These are phyloP conservation scores for Orbilia oligospora DNA, from an alignment of 2,329 filamentous ascomycete species.

Conservation along the genomic window DNA sequence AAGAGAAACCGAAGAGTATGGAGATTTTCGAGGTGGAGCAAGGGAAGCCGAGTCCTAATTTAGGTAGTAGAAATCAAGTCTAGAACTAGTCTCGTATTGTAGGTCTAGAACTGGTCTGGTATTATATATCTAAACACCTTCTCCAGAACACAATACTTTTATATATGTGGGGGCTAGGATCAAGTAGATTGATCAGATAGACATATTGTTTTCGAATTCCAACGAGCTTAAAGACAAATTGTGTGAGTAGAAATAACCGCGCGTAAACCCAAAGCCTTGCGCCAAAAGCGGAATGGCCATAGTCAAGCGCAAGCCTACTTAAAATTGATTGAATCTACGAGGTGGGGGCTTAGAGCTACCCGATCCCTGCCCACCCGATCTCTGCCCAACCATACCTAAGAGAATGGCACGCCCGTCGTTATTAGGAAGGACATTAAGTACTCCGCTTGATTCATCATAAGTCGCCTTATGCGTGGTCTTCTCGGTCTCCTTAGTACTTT, in stretches of 20 bases:
- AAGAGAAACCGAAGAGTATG: constrained; percentile 10
- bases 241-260: too few relatives aligned
- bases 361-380: too few relatives aligned
- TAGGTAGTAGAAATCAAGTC: background rate
- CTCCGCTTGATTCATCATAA: constrained; percentile 25
- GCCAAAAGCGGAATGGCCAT: background rate
- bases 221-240: too few relatives aligned
- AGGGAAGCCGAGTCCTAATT: background rate
- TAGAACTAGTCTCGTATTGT: background rate
- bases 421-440: constrained; percentile 19
- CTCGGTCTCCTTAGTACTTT: background rate
- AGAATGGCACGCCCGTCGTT: constrained; percentile 33
- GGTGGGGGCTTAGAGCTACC: too few relatives aligned
- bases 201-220: too few relatives aligned
- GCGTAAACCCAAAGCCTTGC: too few relatives aligned
- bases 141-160: too few relatives aligned
- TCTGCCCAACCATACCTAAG: constrained; percentile 22
- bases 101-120: background rate
- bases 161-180: too few relatives aligned
- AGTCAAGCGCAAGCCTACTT: too few relatives aligned
- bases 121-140: too few relatives aligned
- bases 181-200: too few relatives aligned
- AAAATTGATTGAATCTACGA: too few relatives aligned
- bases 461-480: constrained; percentile 33
- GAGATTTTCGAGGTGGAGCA: constrained; percentile 30